phyloP scores from a whole-genome alignment of 345 rosid species.

The Rubroshorea leprosula region DNA sequence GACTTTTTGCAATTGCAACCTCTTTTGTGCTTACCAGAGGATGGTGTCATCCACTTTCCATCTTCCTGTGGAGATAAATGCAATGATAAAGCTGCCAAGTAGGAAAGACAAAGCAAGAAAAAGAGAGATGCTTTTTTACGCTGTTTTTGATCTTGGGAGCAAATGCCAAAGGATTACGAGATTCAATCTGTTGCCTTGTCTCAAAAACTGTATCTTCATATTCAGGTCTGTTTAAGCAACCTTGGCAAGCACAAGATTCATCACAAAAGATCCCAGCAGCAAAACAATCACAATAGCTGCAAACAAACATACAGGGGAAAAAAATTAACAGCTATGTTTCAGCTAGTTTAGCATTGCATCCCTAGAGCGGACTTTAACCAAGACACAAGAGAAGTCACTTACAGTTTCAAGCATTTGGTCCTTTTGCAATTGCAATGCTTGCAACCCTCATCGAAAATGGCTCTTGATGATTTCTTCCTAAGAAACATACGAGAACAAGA shows the following conservation, averaged over 20 bases:
- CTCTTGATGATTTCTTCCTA: conserved; percentile 40
- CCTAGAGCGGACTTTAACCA: not conserved
- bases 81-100: conserved; percentile 10
- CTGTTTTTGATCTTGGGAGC: conserved; percentile 52
- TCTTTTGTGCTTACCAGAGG: conserved; percentile 53
- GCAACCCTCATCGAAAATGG: conserved; percentile 36
- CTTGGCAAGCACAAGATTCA: conserved; percentile 53
- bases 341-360: too few relatives aligned
- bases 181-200: conserved; percentile 46
- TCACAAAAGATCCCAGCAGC: conserved; percentile 54
- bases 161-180: conserved; percentile 63
- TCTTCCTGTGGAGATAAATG: conserved; percentile 33
- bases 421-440: conserved; percentile 59
- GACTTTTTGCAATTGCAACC: conserved; percentile 74
- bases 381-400: conserved; percentile 23
- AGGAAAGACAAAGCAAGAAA: not conserved
- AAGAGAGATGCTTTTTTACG: conserved; percentile 3
- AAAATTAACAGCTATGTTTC: not conserved
- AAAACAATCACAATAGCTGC: conserved; percentile 72
- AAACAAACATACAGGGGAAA: not conserved
- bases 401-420: conserved; percentile 60
- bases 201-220: conserved; percentile 46
- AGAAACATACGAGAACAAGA: too few relatives aligned
- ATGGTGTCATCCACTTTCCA: conserved; percentile 26
- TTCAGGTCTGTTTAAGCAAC: conserved; percentile 54